Conservation (phyloP, 192 early-diverging fungal genomes). For the Jimgerdemannia flammicorona region DNA sequence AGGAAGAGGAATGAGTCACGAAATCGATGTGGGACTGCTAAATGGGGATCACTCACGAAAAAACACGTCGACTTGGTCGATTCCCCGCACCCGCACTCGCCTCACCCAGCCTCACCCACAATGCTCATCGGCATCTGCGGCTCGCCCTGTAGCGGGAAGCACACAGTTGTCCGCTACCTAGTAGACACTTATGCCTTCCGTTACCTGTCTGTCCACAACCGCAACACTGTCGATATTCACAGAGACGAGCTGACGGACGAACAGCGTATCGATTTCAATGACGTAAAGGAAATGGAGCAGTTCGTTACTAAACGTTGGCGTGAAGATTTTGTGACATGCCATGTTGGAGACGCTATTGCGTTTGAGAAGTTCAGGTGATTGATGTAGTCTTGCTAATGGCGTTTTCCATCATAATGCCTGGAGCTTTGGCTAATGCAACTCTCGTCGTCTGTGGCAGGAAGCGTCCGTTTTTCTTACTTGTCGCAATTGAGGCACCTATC, state of each 20-base stretch:
- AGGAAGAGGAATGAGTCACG: neutral
- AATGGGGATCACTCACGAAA: too few species aligned
- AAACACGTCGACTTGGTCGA: too few species aligned
- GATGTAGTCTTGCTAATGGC: neutral
- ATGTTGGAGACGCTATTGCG: constrained; percentile 44
- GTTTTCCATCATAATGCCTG: neutral
- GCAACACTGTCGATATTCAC: neutral
- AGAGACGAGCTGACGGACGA: neutral
- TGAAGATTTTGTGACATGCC: constrained; percentile 66
- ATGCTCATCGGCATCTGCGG: constrained; percentile 79
- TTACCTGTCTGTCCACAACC: constrained; percentile 23
- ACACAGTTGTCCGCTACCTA: constrained; percentile 57
- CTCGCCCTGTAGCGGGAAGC: constrained; percentile 61
- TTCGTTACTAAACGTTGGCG: constrained; percentile 78
- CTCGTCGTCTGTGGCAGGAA: constrained; percentile 36
- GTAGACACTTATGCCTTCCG: constrained; percentile 46
- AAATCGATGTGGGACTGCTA: neutral
- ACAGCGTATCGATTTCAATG: constrained; percentile 37
- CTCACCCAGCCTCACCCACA: neutral
- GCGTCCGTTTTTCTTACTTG: constrained; percentile 78
- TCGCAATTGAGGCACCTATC: constrained; percentile 82
- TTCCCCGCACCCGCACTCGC: too few species aligned
- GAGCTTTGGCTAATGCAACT: too few species aligned
- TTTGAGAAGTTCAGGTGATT: constrained; percentile 50
- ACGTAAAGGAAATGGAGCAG: constrained; percentile 52